Percentiles rank a stretch among this genome's conserved stretches.
phyloP scores from a whole-genome alignment of 768 basidiomycete genomes.

The Lactarius sp. region DNA sequence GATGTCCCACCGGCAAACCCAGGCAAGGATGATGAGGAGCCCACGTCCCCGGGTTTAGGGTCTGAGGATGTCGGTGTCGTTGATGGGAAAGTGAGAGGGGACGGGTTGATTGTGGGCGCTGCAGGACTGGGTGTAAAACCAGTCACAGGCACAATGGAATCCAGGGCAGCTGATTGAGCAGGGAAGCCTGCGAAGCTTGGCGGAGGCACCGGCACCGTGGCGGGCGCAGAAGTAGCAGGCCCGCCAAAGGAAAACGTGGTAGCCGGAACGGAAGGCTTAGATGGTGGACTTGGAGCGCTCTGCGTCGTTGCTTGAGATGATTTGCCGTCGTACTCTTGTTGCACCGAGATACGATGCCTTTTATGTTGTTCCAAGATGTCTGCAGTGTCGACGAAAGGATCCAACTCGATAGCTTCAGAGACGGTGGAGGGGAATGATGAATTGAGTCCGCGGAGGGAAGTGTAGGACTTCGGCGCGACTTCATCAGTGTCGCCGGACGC shows the following conservation, averaged over 20 bases:
- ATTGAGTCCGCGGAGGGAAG: conserved; percentile 70
- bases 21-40: conserved; percentile 2
- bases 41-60: neutral
- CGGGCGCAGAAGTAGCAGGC: conserved; percentile 8
- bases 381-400: conserved; percentile 67
- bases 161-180: conserved; percentile 28
- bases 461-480: conserved; percentile 52
- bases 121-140: conserved; percentile 24
- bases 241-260: neutral
- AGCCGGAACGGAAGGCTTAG: conserved; percentile 2
- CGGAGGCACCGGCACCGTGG: conserved; percentile 38
- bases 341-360: conserved; percentile 47
- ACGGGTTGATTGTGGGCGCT: conserved; percentile 16
- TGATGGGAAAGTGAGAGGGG: conserved; percentile 22
- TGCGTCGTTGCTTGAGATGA: conserved; percentile 12
- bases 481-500: conserved; percentile 23
- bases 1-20: neutral
- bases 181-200: conserved; percentile 36
- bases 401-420: conserved; percentile 53
- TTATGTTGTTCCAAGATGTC: conserved; percentile 55
- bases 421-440: conserved; percentile 55
- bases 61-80: conserved; percentile 5
- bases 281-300: neutral
- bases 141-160: conserved; percentile 30
- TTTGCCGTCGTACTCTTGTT: conserved; percentile 49